phyloP scores from a whole-genome alignment of 805 yeast species.

The Cephaloascus fragrans region DNA sequence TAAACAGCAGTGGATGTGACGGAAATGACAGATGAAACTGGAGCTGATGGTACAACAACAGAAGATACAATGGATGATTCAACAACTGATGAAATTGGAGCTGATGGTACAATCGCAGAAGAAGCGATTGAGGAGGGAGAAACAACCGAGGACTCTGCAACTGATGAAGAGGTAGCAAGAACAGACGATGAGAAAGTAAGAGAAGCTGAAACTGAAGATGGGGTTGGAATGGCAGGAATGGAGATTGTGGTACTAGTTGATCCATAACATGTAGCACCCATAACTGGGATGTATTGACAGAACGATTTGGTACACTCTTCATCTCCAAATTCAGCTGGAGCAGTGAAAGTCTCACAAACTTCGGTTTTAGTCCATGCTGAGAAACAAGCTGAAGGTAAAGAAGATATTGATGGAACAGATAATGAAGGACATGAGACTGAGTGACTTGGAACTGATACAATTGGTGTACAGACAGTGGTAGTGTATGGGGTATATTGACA shows the following conservation, averaged over 20 bases:
- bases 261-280: not conserved
- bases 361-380: not conserved
- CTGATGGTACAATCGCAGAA: conserved; percentile 15
- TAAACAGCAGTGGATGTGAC: too few relatives aligned
- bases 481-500: not conserved
- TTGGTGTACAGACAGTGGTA: not conserved
- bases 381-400: conserved; percentile 4
- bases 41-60: too few relatives aligned
- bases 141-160: too few relatives aligned
- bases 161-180: too few relatives aligned
- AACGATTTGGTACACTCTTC: not conserved
- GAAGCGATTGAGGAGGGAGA: too few relatives aligned
- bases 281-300: not conserved
- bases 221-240: not conserved
- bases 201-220: too few relatives aligned
- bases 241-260: not conserved
- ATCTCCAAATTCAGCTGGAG: not conserved
- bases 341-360: not conserved
- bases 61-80: conserved; percentile 1
- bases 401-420: conserved; percentile 8
- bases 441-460: conserved; percentile 10
- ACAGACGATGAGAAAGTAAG: too few relatives aligned
- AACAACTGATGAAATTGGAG: conserved; percentile 22
- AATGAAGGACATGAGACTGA: conserved; percentile 9
- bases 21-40: too few relatives aligned